Evolutionary conservation across 495 filamentous ascomycete species (phyloP), one percentile per base, ranked within the genome.

Genomic region (Hypoxylon trugodes): DNA sequence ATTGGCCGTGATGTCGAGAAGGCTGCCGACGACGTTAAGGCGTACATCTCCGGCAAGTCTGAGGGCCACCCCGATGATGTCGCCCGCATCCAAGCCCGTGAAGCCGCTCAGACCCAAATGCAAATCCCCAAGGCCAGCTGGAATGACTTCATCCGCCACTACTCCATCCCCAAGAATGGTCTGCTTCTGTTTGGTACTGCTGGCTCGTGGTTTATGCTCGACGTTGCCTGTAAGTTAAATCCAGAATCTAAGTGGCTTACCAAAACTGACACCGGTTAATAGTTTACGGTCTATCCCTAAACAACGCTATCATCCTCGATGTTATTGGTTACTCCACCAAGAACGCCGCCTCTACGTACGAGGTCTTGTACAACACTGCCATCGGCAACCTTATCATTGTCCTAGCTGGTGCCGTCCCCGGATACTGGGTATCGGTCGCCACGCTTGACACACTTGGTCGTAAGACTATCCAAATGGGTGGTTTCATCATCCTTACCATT

Each of bases 141-240:
- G 79, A 59, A 58, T 6, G 89, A 92, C 73, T 92, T 92, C 74
- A 66, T 74, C 68, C 57, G 73, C 33, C 84, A 90, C 73, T 93
- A 89, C 65, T 56, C 73, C 8, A 84, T 87, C 58, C 88, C 82
- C 82, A 86, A 85, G 75, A 82, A 92, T 66, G 84, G 82, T 52
- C 86, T 84, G 67, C 78, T 90, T 16, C 79, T 95, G 4, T 82
- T 93, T 30, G 90, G 90, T 4, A 93, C 89, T 3, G 89, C 91
- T 15, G 84, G 86, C 10, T 91, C 89, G 2, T 93, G 90, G 90
- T 91, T 92, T 73, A 83, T 91, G 63, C 83, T 91, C 28, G 89
- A 90, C 68, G 83, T 87, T 15, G 69, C 69, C 12, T 71, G 69
- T 69, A 59, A 69, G 69, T 66, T 24, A 16, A 33, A 18, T 4